Evolutionary conservation across 306 rosid species (phyloP), one percentile per base, ranked within the genome.

Genomic region (Dalbergia cultrata): DNA sequence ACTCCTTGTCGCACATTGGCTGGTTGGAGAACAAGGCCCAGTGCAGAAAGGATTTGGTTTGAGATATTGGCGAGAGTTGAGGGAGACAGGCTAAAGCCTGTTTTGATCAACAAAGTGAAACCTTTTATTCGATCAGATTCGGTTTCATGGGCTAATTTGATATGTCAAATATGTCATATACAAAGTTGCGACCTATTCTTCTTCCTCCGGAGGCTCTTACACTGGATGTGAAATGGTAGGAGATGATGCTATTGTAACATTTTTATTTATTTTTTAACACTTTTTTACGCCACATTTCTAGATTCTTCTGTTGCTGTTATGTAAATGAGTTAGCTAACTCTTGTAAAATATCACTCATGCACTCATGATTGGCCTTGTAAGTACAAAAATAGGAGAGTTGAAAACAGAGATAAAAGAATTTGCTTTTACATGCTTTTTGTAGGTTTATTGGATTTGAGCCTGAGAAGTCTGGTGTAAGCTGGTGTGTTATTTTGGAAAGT

Each of bases 161-260:
- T n/a, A n/a, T 88, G 92, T 86, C 94, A 0, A 95, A 95, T 87
- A 84, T 88, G 77, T 95, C 98, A 12, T 93, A 89, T 75, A 90
- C 98, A 17, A 86, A 90, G 74, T 81, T 89, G 56, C 87, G 90
- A 35, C 90, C 97, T 34, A 73, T 88, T 53, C 94, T 93, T 67
- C 91, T 91, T 71, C 92, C 97, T 45, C 80, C 98, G 0, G 98
- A 93, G 77, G 90, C 99, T 41, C 89, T 95, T 31, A 95, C 99
- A 12, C 83, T 95, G 80, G 99, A 89, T 86, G 88, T 95, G 74
- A 91, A 93, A 83, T 95, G 97, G 99, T 93, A 95, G 88, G 75
- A 61, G 73, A 78, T 67, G 75, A 77, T 69, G 69, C 80, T 41
- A 58, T 67, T 86, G 88, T 86, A 77, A 65, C 31, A 26, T 26